Evolutionary conservation across 176 grass and related monocot species (phyloP), one percentile per base, ranked within the genome.

Genomic region (Triticum timopheevii): DNA sequence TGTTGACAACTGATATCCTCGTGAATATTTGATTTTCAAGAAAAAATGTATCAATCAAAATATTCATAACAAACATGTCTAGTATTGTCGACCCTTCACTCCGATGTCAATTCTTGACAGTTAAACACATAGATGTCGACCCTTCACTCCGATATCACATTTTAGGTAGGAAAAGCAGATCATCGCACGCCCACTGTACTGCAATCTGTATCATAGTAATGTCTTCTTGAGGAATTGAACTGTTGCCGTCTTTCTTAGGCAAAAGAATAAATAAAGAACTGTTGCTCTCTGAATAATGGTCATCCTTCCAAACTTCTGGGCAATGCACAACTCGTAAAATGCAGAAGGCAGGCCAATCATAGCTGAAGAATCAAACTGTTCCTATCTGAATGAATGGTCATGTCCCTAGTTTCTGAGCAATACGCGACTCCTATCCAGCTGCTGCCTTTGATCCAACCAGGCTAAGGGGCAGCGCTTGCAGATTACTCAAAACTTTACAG

Each of bases 401-500:
- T 64, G 11, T 34, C 40, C 13, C 44, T 45, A 7, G 20, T 31
- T 64, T 35, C 70, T 49, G 56, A 84, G 27, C 3, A 61, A 40
- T 3, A 13, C 52, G 23, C 50, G 23, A 17, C 50, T 27, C 52
- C 16, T 75, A 28, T 28, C 40, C 72, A 75, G 28, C 40, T 49
- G 72, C 39, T 22, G 28, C 28, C 28, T 30, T 30, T 30, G 28
- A 30, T 30, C 28, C 28, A 30, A 30, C 28, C 28, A 30, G 28
- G 28, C 28, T 30, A 30, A 77, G 71, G 12, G 58, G 72, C 15
- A 49, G 72, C 2, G 54, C 35, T 47, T 86, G 63, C 76, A 86
- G 13, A 71, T 82, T 35, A 86, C 79, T 77, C 63, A 82, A 83
- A 63, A 82, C 28, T 64, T 64, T 82, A 71, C 52, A 34, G 13